Conservation (phyloP, 495 filamentous ascomycete genomes). For the Chaetomium tenue region DNA sequence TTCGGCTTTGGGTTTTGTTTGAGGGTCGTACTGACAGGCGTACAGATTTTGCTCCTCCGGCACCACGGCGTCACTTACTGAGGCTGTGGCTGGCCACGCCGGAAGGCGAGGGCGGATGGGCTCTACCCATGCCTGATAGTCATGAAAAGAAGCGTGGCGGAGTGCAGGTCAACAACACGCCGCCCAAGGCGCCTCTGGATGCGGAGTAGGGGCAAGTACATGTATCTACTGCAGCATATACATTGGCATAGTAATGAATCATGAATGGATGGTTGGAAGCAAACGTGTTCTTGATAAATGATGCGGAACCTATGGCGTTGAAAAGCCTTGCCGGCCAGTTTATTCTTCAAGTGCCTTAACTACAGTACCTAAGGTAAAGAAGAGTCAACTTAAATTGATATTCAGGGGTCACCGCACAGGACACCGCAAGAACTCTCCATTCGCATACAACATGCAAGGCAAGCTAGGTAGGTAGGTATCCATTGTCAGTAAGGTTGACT, state of each 20-base stretch:
- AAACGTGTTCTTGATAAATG: too few relatives aligned
- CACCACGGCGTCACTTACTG: conserved; percentile 73
- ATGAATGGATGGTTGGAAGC: background rate
- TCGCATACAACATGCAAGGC: too few relatives aligned
- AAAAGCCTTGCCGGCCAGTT: too few relatives aligned
- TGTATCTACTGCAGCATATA: background rate
- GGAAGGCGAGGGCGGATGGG: conserved; percentile 82
- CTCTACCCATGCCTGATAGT: conserved; percentile 75
- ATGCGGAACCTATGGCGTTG: too few relatives aligned
- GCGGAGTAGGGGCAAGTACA: conserved; percentile 54
- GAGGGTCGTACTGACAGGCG: conserved; percentile 16
- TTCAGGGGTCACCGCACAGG: too few relatives aligned
- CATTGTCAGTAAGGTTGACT: too few relatives aligned
- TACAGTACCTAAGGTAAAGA: too few relatives aligned
- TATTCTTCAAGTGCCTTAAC: too few relatives aligned
- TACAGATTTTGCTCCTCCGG: conserved; percentile 57
- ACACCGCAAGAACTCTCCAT: too few relatives aligned
- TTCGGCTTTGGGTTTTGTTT: conserved; percentile 4
- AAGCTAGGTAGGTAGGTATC: too few relatives aligned
- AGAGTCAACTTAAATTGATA: too few relatives aligned
- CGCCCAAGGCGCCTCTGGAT: conserved; percentile 62
- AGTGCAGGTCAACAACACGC: conserved; percentile 77
- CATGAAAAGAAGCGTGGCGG: conserved; percentile 82
- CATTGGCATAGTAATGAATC: background rate
- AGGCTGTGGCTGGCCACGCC: conserved; percentile 79